Percentiles rank a stretch among this genome's conserved stretches.
Evolutionary conservation across 345 rosid species (phyloP).

Genomic region (Camelina neglecta): DNA sequence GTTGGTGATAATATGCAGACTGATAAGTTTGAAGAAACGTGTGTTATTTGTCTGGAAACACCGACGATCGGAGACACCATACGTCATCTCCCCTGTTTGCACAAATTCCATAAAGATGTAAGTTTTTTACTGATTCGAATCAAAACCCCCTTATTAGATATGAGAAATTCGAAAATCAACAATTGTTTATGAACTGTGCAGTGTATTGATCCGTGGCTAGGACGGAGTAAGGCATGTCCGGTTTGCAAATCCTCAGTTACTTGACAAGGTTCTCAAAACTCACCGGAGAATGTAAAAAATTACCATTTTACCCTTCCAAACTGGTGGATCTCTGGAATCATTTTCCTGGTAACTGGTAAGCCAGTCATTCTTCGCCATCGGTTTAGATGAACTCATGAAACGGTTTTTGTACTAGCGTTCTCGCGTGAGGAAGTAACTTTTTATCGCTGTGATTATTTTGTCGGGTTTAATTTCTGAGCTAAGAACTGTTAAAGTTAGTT

Average conservation of each 20-base stretch:
- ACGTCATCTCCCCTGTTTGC: conserved; percentile 96
- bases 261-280: conserved; percentile 36
- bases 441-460: conserved; percentile 8
- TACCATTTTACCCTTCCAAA: conserved; percentile 17
- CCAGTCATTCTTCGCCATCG: not conserved
- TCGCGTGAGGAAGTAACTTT: not conserved
- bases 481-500: conserved; percentile 10
- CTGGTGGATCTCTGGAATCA: conserved; percentile 11
- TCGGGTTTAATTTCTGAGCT: not conserved
- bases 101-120: conserved; percentile 97
- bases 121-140: conserved; percentile 27
- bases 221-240: conserved; percentile 78
- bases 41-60: conserved; percentile 84
- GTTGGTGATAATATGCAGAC: conserved; percentile 49
- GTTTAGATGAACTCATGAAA: conserved; percentile 2
- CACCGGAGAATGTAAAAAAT: not conserved
- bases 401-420: not conserved
- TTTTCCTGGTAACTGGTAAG: not conserved
- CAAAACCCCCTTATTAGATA: not conserved
- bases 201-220: conserved; percentile 98
- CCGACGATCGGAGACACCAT: conserved; percentile 79
- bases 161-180: not conserved
- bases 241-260: conserved; percentile 85
- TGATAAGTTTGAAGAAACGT: conserved; percentile 66
- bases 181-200: conserved; percentile 43